Evolutionary conservation across 2,329 filamentous ascomycete genomes (phyloP).

Genomic region (Teratosphaeriaceae sp.): DNA sequence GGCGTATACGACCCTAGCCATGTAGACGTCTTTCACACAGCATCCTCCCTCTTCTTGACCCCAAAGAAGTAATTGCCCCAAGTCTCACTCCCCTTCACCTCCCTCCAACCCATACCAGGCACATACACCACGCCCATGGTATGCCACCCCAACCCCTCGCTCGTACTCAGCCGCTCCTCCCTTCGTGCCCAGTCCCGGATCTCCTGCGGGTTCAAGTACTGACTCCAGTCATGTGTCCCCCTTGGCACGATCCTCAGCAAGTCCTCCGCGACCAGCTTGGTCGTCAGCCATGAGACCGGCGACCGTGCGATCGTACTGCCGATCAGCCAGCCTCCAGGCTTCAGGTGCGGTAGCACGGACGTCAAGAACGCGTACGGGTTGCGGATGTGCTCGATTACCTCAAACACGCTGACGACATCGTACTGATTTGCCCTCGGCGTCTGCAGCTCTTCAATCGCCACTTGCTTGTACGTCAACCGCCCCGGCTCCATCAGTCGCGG

Average conservation of each 20-base stretch:
- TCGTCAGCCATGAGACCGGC: conserved; percentile 83
- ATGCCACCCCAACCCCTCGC: conserved; percentile 61
- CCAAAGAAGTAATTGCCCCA: conserved; percentile 97
- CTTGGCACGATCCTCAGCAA: conserved; percentile 78
- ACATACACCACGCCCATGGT: conserved; percentile 84
- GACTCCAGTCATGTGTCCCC: conserved; percentile 93
- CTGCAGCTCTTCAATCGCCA: conserved; percentile 64
- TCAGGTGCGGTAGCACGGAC: conserved; percentile 65
- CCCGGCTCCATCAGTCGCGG: conserved; percentile 53
- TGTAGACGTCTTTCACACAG: background rate
- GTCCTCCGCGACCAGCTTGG: conserved; percentile 87
- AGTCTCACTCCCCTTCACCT: conserved; percentile 72
- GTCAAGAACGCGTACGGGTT: conserved; percentile 68
- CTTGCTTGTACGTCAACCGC: conserved; percentile 63
- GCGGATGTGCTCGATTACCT: conserved; percentile 90
- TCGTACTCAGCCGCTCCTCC: conserved; percentile 44
- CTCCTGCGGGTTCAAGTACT: conserved; percentile 88
- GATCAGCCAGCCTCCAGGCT: conserved; percentile 87
- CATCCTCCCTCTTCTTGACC: conserved; percentile 49
- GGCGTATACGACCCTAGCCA: too few relatives aligned
- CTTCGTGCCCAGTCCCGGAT: conserved; percentile 46
- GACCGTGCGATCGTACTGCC: conserved; percentile 89
- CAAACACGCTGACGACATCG: conserved; percentile 83
- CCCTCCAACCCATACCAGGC: conserved; percentile 83
- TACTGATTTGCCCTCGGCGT: conserved; percentile 41